Evolutionary conservation across 2,329 filamentous ascomycete genomes (phyloP), one percentile per base, ranked within the genome.

Genomic region (Alternaria sp.): DNA sequence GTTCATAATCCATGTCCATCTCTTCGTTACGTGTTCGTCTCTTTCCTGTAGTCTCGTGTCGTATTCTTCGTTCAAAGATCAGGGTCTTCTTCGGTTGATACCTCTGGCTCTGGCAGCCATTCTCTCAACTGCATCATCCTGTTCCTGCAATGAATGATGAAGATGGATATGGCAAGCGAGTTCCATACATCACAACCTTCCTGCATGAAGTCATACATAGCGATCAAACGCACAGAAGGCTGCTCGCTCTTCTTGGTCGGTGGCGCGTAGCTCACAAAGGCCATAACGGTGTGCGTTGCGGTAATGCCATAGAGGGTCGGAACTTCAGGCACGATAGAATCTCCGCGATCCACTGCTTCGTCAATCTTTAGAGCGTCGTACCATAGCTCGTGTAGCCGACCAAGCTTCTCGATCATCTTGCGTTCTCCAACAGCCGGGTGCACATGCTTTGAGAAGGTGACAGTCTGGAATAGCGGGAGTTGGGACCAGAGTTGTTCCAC

Each of bases 161-260:
- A 75, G 56, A 88, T 84, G 0, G 85, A 83, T 49, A 88, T 63
- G 0, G 85, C 84, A 4, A 88, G 75, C 4, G 82, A 80, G 66
- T 86, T 86, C 86, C 86, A 88, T 2, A 87, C 84, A 67, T 88
- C 86, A 58, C 84, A 83, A 1, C 80, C 80, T 8, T 73, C 70
- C 41, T 84, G 79, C 4, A 78, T 79, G 54, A 86, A 81, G 67
- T 88, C 82, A 62, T 86, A 84, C 51, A 82, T 80, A 5, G 80
- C 81, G 49, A 87, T 80, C 10, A 79, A 78, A 10, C 77, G 72
- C 7, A 81, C 49, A 62, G 60, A 53, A 10, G 67, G 62, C 45
- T 67, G 62, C 3, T 59, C 56, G 55, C 67, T 51, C 26, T 64
- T 63, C 44, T 71, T 62, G 3, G 66, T 63, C 3, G 80, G 76